Evolutionary conservation across 1,284 basidiomycete genomes (phyloP).

Genomic region (Quambalaria eucalypti): DNA sequence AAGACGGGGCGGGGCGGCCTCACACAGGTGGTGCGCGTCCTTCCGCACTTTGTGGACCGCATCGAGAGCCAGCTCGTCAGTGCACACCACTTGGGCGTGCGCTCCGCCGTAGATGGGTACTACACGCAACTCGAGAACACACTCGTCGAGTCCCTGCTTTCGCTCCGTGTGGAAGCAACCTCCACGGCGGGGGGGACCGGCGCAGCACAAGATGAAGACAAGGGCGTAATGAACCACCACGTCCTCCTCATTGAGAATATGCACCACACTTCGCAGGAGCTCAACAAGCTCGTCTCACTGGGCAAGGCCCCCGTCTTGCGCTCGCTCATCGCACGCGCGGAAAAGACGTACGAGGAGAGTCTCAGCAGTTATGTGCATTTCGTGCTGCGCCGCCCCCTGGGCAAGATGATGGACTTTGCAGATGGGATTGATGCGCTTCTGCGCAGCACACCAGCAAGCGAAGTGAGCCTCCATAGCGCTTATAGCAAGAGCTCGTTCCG

Average conservation of each 20-base stretch:
- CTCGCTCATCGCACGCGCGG: conserved; percentile 64
- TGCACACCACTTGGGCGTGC: conserved; percentile 61
- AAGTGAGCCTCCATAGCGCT: conserved; percentile 66
- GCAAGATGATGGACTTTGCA: conserved; percentile 85
- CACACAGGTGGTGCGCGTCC: conserved; percentile 41
- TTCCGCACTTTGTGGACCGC: conserved; percentile 59
- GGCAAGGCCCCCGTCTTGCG: conserved; percentile 50
- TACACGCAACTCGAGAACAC: conserved; percentile 78
- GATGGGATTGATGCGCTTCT: conserved; percentile 79
- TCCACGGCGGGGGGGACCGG: conserved; percentile 58
- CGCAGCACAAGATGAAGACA: conserved; percentile 60
- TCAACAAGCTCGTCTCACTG: conserved; percentile 56
- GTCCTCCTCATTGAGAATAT: conserved; percentile 95
- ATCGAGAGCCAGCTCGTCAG: conserved; percentile 74
- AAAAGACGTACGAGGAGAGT: conserved; percentile 78
- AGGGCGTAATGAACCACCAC: conserved; percentile 90
- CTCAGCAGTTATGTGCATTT: conserved; percentile 74
- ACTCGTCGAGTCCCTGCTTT: conserved; percentile 83
- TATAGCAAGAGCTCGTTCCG: conserved; percentile 72
- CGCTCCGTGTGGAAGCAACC: background rate
- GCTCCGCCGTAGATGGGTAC: conserved; percentile 66
- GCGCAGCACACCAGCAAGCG: conserved; percentile 67
- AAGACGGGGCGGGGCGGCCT: conserved; percentile 28
- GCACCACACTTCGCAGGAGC: conserved; percentile 80
- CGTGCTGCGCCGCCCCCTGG: conserved; percentile 74